These are phyloP conservation scores for Phlyctochytrium bullatum DNA, from an alignment of 192 early-diverging fungal genomes.

Conservation along the genomic window DNA sequence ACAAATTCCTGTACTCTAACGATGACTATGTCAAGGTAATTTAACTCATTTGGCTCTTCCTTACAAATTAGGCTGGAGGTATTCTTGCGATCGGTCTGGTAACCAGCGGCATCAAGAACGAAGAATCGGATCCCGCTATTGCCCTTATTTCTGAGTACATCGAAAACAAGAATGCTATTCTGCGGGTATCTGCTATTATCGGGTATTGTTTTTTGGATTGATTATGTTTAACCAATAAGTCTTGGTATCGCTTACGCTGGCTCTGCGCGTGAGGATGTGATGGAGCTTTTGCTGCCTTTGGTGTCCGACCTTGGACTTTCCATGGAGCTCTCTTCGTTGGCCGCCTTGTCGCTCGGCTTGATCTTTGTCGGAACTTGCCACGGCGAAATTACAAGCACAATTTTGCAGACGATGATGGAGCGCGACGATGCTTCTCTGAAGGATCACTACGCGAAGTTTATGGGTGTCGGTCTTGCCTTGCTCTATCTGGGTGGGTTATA, in stretches of 20 bases:
- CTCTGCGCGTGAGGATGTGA: constrained; percentile 79
- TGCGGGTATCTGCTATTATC: constrained; percentile 80
- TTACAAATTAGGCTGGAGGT: constrained; percentile 70
- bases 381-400: constrained; percentile 86
- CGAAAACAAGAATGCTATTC: constrained; percentile 46
- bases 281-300: constrained; percentile 77
- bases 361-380: constrained; percentile 89
- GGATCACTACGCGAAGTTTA: constrained; percentile 85
- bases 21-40: constrained; percentile 80
- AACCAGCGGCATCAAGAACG: constrained; percentile 80
- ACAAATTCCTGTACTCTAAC: constrained; percentile 89
- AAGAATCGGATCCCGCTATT: constrained; percentile 84
- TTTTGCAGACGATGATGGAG: constrained; percentile 94
- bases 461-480: constrained; percentile 89
- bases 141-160: constrained; percentile 85
- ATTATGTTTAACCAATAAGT: constrained; percentile 36
- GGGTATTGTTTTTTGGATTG: constrained; percentile 44
- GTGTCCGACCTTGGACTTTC: constrained; percentile 74
- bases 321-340: constrained; percentile 88
- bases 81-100: constrained; percentile 92
- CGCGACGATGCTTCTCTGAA: constrained; percentile 81
- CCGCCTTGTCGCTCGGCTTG: constrained; percentile 85
- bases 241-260: constrained; percentile 95
- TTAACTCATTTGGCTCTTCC: neutral
- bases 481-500: constrained; percentile 73